Conservation (phyloP, 2,329 filamentous ascomycete genomes). For the Colletotrichum sp. region DNA sequence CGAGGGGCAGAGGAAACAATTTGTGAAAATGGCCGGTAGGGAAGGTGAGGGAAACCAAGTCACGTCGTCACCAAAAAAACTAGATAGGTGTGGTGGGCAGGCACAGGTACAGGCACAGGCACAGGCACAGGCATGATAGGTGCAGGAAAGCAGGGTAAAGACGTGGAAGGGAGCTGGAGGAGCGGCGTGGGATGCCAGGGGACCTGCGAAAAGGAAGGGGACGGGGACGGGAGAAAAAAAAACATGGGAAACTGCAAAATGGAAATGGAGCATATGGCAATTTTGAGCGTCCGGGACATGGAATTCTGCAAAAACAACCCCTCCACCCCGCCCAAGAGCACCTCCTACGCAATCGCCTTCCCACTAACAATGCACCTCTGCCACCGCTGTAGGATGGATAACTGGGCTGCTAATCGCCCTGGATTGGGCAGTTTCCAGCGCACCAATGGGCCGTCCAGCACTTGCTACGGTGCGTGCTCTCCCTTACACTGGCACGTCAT, state of each 20-base stretch:
- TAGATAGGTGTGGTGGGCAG: not conserved
- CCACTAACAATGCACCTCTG: not conserved
- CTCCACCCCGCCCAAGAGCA: not conserved
- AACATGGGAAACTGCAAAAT: slow-evolving; percentile 20
- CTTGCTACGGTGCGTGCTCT: not conserved
- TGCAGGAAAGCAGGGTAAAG: not conserved
- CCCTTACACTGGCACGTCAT: not conserved
- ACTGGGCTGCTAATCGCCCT: not conserved
- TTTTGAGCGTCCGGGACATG: slow-evolving; percentile 6
- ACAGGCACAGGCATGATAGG: not conserved
- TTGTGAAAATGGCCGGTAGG: not conserved
- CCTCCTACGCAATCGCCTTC: not conserved
- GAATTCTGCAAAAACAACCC: not conserved
- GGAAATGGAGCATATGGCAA: slow-evolving; percentile 20
- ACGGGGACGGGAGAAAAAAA: not conserved
- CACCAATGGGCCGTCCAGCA: not conserved
- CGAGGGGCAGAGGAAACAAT: not conserved
- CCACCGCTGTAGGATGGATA: not conserved
- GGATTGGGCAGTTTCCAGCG: not conserved
- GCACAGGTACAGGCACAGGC: not conserved
- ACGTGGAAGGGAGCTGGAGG: not conserved
- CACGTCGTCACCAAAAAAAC: slow-evolving; percentile 2
- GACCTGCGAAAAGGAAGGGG: not conserved
- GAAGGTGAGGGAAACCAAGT: not conserved
- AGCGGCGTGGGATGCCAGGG: not conserved